Evolutionary conservation across 805 yeast species (phyloP).

Genomic region (Schwanniomyces yamadae): DNA sequence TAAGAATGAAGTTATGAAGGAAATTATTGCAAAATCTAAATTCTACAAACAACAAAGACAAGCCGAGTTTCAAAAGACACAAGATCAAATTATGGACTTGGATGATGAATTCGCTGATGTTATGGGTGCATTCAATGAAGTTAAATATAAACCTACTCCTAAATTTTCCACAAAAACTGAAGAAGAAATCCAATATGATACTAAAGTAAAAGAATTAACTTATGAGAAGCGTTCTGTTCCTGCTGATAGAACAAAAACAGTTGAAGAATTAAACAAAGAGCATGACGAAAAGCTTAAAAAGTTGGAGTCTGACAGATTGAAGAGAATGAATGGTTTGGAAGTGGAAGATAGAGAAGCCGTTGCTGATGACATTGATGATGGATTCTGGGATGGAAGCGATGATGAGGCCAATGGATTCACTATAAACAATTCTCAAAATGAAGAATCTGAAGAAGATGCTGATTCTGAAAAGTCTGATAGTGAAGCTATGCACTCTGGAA

Average conservation of each 20-base stretch:
- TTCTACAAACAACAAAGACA: slow-evolving; percentile 76
- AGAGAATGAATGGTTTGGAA: slow-evolving; percentile 71
- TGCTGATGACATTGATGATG: slow-evolving; percentile 68
- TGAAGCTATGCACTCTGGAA: slow-evolving; percentile 20
- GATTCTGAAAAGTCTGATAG: slow-evolving; percentile 15
- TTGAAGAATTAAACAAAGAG: slow-evolving; percentile 64
- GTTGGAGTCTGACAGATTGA: slow-evolving; percentile 65
- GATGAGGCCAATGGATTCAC: slow-evolving; percentile 47
- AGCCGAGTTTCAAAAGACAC: slow-evolving; percentile 55
- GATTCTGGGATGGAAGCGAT: slow-evolving; percentile 60
- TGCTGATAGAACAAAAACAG: slow-evolving; percentile 77
- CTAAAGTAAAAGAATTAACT: slow-evolving; percentile 61
- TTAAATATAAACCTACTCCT: slow-evolving; percentile 17
- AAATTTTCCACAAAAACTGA: slow-evolving; percentile 30
- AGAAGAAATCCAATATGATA: slow-evolving; percentile 58
- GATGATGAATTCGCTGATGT: slow-evolving; percentile 75
- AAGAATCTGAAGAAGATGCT: slow-evolving; percentile 34
- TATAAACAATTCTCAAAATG: slow-evolving; percentile 30
- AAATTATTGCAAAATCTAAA: slow-evolving; percentile 79
- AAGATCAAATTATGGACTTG: slow-evolving; percentile 60
- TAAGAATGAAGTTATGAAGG: slow-evolving; percentile 83
- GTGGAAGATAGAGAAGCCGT: slow-evolving; percentile 50
- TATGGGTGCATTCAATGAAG: slow-evolving; percentile 49
- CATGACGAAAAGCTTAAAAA: slow-evolving; percentile 57
- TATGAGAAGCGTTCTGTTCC: slow-evolving; percentile 78